Evolutionary conservation across 2,329 filamentous ascomycete genomes (phyloP), one percentile per base, ranked within the genome.

Genomic region (Bisporella sp.): DNA sequence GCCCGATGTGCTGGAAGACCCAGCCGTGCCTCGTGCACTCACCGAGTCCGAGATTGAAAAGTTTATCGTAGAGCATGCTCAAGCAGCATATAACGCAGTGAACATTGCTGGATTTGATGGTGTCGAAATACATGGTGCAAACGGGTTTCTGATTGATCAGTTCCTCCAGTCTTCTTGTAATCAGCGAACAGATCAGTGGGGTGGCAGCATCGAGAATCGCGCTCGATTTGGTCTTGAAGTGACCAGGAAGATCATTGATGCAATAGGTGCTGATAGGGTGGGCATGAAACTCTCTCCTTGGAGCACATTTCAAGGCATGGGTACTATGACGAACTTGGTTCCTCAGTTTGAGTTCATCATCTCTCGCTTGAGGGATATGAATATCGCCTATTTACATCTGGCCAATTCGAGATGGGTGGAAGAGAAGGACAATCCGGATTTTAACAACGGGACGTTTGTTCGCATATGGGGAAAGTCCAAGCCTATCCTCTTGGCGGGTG

Each of bases 321-420:
- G 68, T 7, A 67, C 69, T 31, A 84, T 85, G 78, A 56, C 64
- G 0, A 72, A 87, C 42, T 82, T 82, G 0, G 60, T 79, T 6
- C 78, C 82, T 0, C 82, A 87, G 53, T 88, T 86, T 59, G 69
- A 68, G 0, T 71, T 86, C 58, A 61, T 85, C 6, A 71, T 81
- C 41, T 58, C 66, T 32, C 71, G 75, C 41, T 66, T 81, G 9
- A 75, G 72, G 48, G 64, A 69, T 29, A 62, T 82, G 1, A 71
- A 74, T 1, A 67, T 87, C 12, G 75, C 81, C 0, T 87, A 81
- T 60, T 62, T 85, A 2, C 81, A 85, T 61, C 68, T 87, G 6
- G 81, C 87, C 60, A 73, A 79, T 0, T 73, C 79, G 0, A 46
- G 62, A 32, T 54, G 62, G 6, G 12, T 41, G 4, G 62, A 58